These are phyloP conservation scores for Epithele typhae DNA, from an alignment of 768 basidiomycete species.

Conservation along the genomic window DNA sequence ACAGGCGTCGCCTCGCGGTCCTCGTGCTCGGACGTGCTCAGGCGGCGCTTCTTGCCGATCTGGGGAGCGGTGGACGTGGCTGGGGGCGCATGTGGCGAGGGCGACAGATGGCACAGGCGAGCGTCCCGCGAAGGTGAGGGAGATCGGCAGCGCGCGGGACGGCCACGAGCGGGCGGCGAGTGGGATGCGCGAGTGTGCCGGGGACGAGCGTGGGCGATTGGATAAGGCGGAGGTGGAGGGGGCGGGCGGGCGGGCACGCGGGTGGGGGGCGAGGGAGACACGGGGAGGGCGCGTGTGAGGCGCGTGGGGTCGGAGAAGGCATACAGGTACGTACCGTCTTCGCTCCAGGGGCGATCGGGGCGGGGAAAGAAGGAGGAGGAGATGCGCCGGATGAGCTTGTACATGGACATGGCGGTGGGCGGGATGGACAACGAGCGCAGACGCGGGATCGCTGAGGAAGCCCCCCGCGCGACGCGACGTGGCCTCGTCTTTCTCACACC, in stretches of 20 bases:
- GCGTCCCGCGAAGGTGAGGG: neutral
- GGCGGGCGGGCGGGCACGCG: neutral
- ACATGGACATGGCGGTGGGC: constrained; percentile 41
- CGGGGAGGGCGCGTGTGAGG: constrained; percentile 14
- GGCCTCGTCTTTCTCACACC: constrained; percentile 4
- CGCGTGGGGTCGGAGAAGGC: constrained; percentile 22
- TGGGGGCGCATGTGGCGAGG: constrained; percentile 23
- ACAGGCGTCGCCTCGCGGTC: constrained; percentile 35
- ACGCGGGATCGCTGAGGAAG: constrained; percentile 5
- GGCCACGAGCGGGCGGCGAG: neutral
- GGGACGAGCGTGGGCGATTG: too few species aligned
- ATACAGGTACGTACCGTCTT: constrained; percentile 54
- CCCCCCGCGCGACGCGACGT: constrained; percentile 16
- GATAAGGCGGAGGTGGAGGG: too few species aligned
- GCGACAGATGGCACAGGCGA: neutral
- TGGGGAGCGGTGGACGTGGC: constrained; percentile 75
- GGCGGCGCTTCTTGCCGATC: constrained; percentile 60
- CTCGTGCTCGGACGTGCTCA: constrained; percentile 42
- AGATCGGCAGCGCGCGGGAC: neutral
- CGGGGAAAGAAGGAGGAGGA: constrained; percentile 67
- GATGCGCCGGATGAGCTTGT: constrained; percentile 66
- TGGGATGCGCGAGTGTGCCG: too few species aligned
- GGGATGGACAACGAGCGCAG: constrained; percentile 1
- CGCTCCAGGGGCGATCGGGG: constrained; percentile 71
- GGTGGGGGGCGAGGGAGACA: neutral